These are phyloP conservation scores for Biscogniauxia marginata DNA, from an alignment of 2,329 filamentous ascomycete species.

Conservation along the genomic window DNA sequence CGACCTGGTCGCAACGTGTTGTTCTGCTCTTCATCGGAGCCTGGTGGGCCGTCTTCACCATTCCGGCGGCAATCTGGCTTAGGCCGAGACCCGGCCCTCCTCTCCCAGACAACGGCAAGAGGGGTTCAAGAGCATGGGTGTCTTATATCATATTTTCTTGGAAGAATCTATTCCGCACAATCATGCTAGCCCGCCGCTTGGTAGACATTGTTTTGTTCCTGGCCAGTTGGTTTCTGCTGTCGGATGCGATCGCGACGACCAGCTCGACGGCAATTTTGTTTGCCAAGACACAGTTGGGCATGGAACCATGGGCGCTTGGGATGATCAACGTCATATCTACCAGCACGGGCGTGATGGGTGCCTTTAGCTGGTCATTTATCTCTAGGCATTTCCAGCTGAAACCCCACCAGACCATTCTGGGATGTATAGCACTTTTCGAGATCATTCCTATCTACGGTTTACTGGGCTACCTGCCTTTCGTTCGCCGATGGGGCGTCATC, in stretches of 20 bases:
- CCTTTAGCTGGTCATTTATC: constrained; percentile 83
- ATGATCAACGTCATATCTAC: constrained; percentile 94
- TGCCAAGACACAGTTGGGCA: constrained; percentile 87
- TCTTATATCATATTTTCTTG: constrained; percentile 81
- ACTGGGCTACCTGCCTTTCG: constrained; percentile 79
- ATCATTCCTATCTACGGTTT: constrained; percentile 90
- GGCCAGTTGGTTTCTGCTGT: constrained; percentile 89
- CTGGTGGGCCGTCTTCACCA: constrained; percentile 93
- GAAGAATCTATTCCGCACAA: constrained; percentile 79
- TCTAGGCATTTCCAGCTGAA: constrained; percentile 67
- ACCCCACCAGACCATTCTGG: constrained; percentile 84
- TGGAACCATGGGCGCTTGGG: constrained; percentile 83
- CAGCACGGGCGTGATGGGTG: constrained; percentile 77
- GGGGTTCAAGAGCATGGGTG: constrained; percentile 51
- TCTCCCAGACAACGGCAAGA: constrained; percentile 47
- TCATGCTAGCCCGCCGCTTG: constrained; percentile 70
- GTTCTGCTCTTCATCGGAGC: constrained; percentile 82
- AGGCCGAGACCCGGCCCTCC: constrained; percentile 87
- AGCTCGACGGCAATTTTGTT: constrained; percentile 94
- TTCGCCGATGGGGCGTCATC: constrained; percentile 70
- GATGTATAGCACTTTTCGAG: constrained; percentile 89
- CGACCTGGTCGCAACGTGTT: constrained; percentile 80
- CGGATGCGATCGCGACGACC: constrained; percentile 91
- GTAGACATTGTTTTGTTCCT: constrained; percentile 77
- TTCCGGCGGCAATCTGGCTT: constrained; percentile 85